phyloP scores from a whole-genome alignment of 2,329 filamentous ascomycete genomes.

The Phialophora tarda region DNA sequence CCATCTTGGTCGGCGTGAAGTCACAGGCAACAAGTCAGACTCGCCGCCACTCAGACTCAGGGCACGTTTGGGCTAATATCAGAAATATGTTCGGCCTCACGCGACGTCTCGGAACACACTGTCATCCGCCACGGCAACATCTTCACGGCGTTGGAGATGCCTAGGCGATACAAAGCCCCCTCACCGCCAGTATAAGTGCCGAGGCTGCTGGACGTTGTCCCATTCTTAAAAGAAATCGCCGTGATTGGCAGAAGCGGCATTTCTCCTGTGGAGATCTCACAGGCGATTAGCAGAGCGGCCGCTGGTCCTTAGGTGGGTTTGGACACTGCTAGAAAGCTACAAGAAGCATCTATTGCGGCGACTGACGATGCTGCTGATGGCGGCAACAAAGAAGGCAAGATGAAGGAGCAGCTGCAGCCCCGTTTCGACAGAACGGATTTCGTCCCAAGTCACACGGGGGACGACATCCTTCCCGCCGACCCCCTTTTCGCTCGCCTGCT shows the following conservation, averaged over 20 bases:
- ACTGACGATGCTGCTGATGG: background rate
- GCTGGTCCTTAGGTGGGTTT: background rate
- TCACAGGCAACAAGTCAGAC: background rate
- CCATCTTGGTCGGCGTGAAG: constrained; percentile 41
- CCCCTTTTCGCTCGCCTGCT: constrained; percentile 45
- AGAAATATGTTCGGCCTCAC: background rate
- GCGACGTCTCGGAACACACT: background rate
- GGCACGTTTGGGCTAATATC: background rate
- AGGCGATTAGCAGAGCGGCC: background rate
- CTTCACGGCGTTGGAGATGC: background rate
- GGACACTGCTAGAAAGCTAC: background rate
- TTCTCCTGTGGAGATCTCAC: background rate
- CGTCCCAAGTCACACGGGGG: constrained; percentile 42
- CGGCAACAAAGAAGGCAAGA: constrained; percentile 7
- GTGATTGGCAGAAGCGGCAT: constrained; percentile 26
- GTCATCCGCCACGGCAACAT: background rate
- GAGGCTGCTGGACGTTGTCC: constrained; percentile 15
- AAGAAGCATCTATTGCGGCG: background rate
- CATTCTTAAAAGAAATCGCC: constrained; percentile 3
- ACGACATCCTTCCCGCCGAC: constrained; percentile 44
- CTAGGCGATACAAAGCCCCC: background rate
- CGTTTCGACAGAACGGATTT: constrained; percentile 39
- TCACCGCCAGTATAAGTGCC: constrained; percentile 21
- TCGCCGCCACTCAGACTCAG: background rate
- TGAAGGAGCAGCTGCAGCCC: constrained; percentile 23